A percentile compares a stretch with the other conserved stretches of the same genome.
Conservation (phyloP, 257 asterid species). For the Solanum bukasovii region DNA sequence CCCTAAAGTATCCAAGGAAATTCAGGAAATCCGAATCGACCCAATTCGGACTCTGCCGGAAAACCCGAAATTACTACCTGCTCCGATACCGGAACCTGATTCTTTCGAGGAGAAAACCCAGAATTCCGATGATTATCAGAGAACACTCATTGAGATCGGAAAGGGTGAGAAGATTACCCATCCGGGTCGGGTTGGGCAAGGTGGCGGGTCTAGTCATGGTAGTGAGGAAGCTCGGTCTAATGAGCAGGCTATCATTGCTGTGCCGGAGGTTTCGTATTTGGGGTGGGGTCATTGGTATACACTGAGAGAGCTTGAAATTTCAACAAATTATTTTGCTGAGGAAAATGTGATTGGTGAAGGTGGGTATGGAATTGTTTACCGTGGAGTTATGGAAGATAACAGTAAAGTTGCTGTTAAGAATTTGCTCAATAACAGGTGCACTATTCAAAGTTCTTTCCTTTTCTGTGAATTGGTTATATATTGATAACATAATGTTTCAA, state of each 20-base stretch:
- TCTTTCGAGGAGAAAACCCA: conserved; percentile 6
- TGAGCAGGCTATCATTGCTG: conserved; percentile 27
- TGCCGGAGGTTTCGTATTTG: conserved; percentile 86
- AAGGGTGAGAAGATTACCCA: conserved; percentile 43
- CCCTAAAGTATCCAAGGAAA: conserved; percentile 64
- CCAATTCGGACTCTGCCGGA: conserved; percentile 25
- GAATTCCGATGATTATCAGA: conserved; percentile 21
- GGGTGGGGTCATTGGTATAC: conserved; percentile 99
- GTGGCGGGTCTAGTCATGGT: conserved; percentile 43
- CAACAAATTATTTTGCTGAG: conserved; percentile 56
- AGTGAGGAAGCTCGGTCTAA: conserved; percentile 39
- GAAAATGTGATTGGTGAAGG: conserved; percentile 96
- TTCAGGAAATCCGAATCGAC: conserved; percentile 61
- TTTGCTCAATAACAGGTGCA: conserved; percentile 80
- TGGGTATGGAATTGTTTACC: conserved; percentile 87
- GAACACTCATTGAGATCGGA: conserved; percentile 46
- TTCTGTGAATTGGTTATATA: background rate
- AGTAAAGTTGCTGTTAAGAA: conserved; percentile 69
- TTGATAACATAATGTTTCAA: background rate
- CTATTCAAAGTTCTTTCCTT: background rate
- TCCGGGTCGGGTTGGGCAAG: conserved; percentile 33
- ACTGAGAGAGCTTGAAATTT: conserved; percentile 65
- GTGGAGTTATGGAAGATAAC: conserved; percentile 52
- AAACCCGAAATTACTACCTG: conserved; percentile 14
- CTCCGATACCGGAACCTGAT: conserved; percentile 31